Evolutionary conservation across 2,329 filamentous ascomycete genomes (phyloP), one percentile per base, ranked within the genome.

Genomic region (Juglanconis oblonga): DNA sequence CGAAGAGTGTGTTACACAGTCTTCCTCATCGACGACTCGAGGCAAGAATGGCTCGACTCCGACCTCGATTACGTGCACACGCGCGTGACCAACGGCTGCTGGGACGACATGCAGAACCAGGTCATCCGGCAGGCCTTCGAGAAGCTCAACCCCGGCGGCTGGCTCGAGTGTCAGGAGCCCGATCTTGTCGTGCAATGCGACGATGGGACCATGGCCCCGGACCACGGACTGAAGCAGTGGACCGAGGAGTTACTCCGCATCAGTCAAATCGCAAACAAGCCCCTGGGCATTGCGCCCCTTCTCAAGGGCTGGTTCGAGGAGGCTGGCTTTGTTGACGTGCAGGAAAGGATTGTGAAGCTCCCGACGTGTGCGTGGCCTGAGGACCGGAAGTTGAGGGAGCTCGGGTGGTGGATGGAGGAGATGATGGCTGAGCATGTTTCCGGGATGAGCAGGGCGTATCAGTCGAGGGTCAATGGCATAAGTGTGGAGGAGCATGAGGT

Each of bases 1-100:
- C 17, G 2, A 17, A 17, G 17, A 17, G 17, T 17, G 17, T 17
- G 17, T 2, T 17, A 3, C 44, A 45, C 83, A 86, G 63, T 49
- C 54, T 93, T 93, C 65, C 85, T 86, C 62, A 81, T 93, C 50
- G 88, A 92, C 68, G 89, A 92, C 67, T 79, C 80, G 70, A 75
- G 76, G 2, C 77, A 83, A 59, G 72, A 76, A 3, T 83, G 81
- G 81, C 74, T 78, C 48, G 81, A 77, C 68, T 79, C 81, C 3
- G 79, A 85, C 54, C 79, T 84, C 59, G 81, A 85, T 65, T 84
- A 81, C 64, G 79, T 85, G 48, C 82, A 85, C 67, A 79, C 78
- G 1, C 78, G 82, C 45, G 71, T 76, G 40, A 81, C 80, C 0
- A 67, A 77, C 9, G 81, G 79, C 24, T 81, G 79, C 65, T 84